Percentiles rank a stretch among this genome's conserved stretches.
These are phyloP conservation scores for Colletotrichum tropicicola DNA, from an alignment of 2,329 filamentous ascomycete species.

Conservation along the genomic window DNA sequence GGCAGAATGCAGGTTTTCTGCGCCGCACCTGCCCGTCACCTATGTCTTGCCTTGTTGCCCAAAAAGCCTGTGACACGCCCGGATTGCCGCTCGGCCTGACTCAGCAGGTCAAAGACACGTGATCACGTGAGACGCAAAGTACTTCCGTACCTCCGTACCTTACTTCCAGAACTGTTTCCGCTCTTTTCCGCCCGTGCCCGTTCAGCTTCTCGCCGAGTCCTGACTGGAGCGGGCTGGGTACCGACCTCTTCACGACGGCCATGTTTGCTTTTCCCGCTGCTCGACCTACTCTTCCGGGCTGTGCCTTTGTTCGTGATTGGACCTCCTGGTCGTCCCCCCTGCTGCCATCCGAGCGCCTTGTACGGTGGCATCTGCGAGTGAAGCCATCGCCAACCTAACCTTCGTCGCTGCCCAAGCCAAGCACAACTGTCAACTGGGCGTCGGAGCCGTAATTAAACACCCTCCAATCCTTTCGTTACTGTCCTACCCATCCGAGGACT, in stretches of 20 bases:
- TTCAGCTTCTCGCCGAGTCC: neutral
- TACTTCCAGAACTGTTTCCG: neutral
- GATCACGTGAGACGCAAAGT: constrained; percentile 1
- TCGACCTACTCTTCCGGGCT: constrained; percentile 18
- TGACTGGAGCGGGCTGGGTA: neutral
- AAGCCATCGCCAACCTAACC: neutral
- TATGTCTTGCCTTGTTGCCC: neutral
- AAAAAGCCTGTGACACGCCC: constrained; percentile 11
- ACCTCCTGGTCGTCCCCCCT: neutral
- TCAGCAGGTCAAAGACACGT: constrained; percentile 31
- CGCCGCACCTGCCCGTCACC: neutral
- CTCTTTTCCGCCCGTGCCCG: neutral
- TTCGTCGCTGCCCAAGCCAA: neutral
- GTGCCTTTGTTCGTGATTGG: constrained; percentile 2
- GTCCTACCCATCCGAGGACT: no score
- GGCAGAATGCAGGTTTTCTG: neutral
- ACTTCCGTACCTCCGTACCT: neutral
- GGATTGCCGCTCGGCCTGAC: constrained; percentile 20
- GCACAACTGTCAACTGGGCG: neutral
- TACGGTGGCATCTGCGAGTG: neutral
- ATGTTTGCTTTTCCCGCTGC: constrained; percentile 21
- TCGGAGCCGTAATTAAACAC: no score
- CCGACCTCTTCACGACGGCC: neutral
- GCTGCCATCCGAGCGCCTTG: no score
- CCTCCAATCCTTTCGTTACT: no score